Base-by-base conservation (phyloP, 495 filamentous ascomycete species). In the Aspergillus coremiiformis region DNA sequence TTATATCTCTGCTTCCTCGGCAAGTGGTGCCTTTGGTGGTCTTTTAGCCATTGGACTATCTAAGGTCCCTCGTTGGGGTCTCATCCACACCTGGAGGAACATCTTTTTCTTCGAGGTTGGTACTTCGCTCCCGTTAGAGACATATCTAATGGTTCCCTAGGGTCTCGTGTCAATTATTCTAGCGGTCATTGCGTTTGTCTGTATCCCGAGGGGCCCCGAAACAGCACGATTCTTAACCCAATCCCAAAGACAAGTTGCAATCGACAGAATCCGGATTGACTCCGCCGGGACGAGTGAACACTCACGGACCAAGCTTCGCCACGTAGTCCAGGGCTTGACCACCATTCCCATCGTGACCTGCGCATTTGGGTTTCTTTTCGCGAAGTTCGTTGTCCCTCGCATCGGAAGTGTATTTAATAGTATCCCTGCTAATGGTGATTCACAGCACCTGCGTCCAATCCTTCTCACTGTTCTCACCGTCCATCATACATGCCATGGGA, bases 31-130 rank as follows among this genome's bases (percentile, higher is more conserved):
- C 5, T 53, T 53, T 20, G 44, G 44, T 30, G 51, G 51, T 6
- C 44, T 53, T 22, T 42, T 53, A 19, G 51, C 51, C 0, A 53
- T 53, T 10, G 51, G 51, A 0, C 23, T 53, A 10, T 46, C 51
- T 21, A 53, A 42, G 19, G 41, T 53, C 8, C 51, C 51, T 2
- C 32, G 3, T 3, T 53, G 51, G 51, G 51, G 51, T 22, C 11
- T 41, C 1, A 53, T 53, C 33, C 43, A 47, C 9, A 21, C 51
- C 5, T 53, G 51, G 51, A 46, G 39, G 17, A 53, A 53, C 26
- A 53, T 53, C 21, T 53, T 47, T 20, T 53, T 53, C 32, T 53
- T 53, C 43, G 51, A 53, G 51, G 51, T 47, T 39, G 5, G 51
- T 14, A 21, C 6, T 39, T 5, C 24, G 2, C 19, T 4, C 3